Conservation (phyloP, 202 grass and related monocot species). For the Sporobolus alterniflorus region DNA sequence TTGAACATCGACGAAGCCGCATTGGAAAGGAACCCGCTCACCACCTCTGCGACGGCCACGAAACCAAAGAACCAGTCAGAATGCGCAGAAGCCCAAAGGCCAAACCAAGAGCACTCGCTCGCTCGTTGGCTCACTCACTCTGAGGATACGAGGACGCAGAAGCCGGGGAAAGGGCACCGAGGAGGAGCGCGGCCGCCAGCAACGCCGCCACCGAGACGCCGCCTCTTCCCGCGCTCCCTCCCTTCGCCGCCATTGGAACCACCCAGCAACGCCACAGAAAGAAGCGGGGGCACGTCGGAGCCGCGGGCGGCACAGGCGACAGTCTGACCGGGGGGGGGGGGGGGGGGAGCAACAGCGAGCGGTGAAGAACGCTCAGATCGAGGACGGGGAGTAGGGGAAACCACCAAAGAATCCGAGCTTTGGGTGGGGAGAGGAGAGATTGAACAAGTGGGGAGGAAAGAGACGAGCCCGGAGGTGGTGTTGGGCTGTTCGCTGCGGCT, state of each 20-base stretch:
- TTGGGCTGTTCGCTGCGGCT: slow-evolving; percentile 17
- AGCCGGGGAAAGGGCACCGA: slow-evolving; percentile 30
- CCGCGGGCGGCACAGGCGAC: slow-evolving; percentile 19
- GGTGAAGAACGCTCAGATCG: slow-evolving; percentile 38
- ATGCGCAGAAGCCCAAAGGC: neutral
- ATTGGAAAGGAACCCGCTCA: slow-evolving; percentile 76
- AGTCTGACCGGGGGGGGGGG: slow-evolving; percentile 20
- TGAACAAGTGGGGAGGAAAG: slow-evolving; percentile 27
- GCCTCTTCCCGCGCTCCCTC: neutral
- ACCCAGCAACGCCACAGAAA: neutral
- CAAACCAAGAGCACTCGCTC: slow-evolving; percentile 4
- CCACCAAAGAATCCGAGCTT: slow-evolving; percentile 44
- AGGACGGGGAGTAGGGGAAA: slow-evolving; percentile 30
- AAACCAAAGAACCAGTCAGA: neutral
- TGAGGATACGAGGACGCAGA: slow-evolving; percentile 64
- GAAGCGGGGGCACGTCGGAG: neutral
- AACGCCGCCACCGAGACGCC: slow-evolving; percentile 23
- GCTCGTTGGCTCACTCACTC: slow-evolving; percentile 43
- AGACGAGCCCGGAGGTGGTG: slow-evolving; percentile 28
- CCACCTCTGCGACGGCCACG: slow-evolving; percentile 52
- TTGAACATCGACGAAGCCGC: slow-evolving; percentile 64
- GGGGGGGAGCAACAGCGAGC: neutral
- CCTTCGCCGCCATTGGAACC: slow-evolving; percentile 9
- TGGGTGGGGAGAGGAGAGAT: slow-evolving; percentile 25
- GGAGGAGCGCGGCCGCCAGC: slow-evolving; percentile 50